Evolutionary conservation across 306 rosid species (phyloP), one percentile per base, ranked within the genome.

Genomic region (Lathyrus aphaca): DNA sequence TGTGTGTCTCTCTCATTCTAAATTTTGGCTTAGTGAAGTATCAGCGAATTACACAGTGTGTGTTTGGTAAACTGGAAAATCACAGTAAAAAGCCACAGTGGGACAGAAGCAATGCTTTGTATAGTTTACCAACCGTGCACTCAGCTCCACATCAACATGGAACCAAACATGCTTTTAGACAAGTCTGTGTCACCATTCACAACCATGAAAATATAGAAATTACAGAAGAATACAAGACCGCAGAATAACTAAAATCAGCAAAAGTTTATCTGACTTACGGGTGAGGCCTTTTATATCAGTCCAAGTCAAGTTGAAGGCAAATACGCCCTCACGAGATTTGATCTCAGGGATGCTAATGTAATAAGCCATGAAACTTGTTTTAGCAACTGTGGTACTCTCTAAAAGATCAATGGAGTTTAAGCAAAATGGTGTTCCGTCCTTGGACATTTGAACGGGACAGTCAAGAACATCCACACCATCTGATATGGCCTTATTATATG

Each of bases 341-440:
- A 93, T 79, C 73, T 65, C 80, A 0, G 90, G 91, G 58, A 90
- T 79, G 17, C 5, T 32, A 29, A 38, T 77, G 8, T 73, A 17
- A 40, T 65, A 81, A 53, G 0, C 66, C 57, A 59, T 74, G 72
- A 82, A 88, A 2, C 17, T 1, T 72, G 97, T 62, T 72, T 82
- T 85, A 73, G 72, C 79, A 54, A 81, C 86, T 6, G 59, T 57
- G 51, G 97, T 88, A 84, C 88, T 85, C 69, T 90, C 88, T 5
- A 81, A 70, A 43, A 93, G 96, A 82, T 93, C 86, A 39, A 84
- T 76, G 54, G 85, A 66, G 87, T 89, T 86, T 37, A 71, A 70
- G 84, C 97, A 94, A 80, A 94, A 88, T 68, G 92, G 96, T 29
- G n/a, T 83, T 63, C 97, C 92, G 46, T 94, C 97, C 82, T 83